Evolutionary conservation across 345 rosid species (phyloP), one percentile per base, ranked within the genome.

Genomic region (Gossypioides kirkii): DNA sequence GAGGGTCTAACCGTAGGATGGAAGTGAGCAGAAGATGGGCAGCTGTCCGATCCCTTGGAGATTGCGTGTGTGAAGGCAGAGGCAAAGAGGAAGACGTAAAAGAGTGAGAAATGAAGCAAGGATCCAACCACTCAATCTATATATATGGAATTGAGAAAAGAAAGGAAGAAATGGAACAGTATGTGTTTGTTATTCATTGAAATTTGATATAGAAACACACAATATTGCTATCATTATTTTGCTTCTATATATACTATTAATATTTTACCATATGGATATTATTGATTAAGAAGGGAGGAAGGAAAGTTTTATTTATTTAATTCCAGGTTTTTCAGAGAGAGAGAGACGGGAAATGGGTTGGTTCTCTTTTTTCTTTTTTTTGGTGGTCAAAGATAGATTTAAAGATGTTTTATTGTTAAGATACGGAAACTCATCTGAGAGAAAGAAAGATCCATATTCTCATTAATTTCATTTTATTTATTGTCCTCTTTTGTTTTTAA

Each of bases 1-100:
- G 18, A 53, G 81, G 76, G 73, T 79, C 81, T 47, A 58, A 77
- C 77, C 82, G 86, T 77, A 81, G 74, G 87, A 83, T 78, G 53
- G n/a, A 50, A 72, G 22, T 50, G 55, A 65, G 63, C 64, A 80
- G 74, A 77, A 80, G 86, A 83, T 81, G 80, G 72, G 72, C 63
- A 72, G 75, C 81, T 82, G 88, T 66, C 70, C n/a, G 70, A 14
- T 23, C 38, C 54, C n/a, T 22, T 43, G 14, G 12, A 16, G 46
- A 42, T 41, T 64, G 47, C 26, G 32, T 2, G 28, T 64, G 52
- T 28, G n/a, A 11, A 20, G 1, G n/a, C 52, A 16, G 22, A 13
- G 23, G 22, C 25, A 32, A 32, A 32, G 12, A 3, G 3, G 16
- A 22, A 55, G 32, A 56, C 0, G 61, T 1, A 63, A 63, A 42